These are phyloP conservation scores for Aleurites moluccanus DNA, from an alignment of 441 rosid species.

Conservation along the genomic window DNA sequence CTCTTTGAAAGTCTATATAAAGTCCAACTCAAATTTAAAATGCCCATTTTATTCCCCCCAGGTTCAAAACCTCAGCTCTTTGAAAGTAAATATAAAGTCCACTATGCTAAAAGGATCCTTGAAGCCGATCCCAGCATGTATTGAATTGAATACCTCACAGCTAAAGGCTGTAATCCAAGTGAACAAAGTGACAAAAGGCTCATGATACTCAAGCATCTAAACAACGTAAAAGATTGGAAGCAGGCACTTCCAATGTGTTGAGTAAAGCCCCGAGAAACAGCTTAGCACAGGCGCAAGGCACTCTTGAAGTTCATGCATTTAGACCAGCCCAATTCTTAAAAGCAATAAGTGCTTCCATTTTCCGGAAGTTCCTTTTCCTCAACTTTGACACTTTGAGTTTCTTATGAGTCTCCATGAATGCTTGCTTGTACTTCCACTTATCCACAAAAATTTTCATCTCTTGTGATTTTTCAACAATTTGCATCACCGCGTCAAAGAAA, in stretches of 20 bases:
- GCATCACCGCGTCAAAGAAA: slow-evolving; percentile 94
- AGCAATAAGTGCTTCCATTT: slow-evolving; percentile 89
- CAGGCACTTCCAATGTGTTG: slow-evolving; percentile 9
- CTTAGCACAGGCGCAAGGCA: not conserved
- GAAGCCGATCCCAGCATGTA: not conserved
- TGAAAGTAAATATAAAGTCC: not conserved
- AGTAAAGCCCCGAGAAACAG: not conserved
- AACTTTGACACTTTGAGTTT: slow-evolving; percentile 78
- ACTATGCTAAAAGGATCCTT: not conserved
- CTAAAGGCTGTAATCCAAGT: not conserved
- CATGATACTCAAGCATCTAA: slow-evolving; percentile 3
- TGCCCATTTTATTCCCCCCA: not conserved
- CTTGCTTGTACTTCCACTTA: slow-evolving; percentile 97
- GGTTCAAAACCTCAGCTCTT: not conserved
- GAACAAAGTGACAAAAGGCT: not conserved
- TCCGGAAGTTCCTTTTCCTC: slow-evolving; percentile 78
- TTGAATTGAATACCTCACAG: not conserved
- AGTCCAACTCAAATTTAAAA: too few relatives aligned
- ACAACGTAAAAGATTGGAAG: slow-evolving; percentile 2
- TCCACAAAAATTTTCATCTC: slow-evolving; percentile 89
- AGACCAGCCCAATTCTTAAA: slow-evolving; percentile 98
- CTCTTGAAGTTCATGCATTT: slow-evolving; percentile 44
- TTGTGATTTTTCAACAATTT: slow-evolving; percentile 81
- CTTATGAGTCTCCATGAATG: slow-evolving; percentile 92
- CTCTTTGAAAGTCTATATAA: not conserved